A percentile compares a stretch with the other conserved stretches of the same genome.
Evolutionary conservation across 306 rosid species (phyloP).

Genomic region (Casuarina glauca): DNA sequence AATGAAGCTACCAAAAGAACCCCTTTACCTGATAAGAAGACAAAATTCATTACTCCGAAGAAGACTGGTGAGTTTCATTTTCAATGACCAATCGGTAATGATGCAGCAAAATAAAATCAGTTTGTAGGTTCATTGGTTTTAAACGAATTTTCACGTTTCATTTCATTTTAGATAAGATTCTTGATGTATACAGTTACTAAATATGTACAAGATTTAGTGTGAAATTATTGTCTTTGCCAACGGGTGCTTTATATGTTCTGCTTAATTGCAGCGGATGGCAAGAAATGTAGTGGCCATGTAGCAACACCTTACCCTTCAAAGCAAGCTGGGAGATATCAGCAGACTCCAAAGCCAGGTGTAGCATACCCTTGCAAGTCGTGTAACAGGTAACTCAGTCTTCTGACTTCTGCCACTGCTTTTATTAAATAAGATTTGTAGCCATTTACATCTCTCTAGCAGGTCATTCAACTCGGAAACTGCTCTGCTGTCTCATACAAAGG

Average conservation of each 20-base stretch:
- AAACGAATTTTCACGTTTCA: not conserved
- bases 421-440: not conserved
- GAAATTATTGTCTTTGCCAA: not conserved
- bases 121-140: not conserved
- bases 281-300: slow-evolving; percentile 41
- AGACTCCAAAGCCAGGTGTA: slow-evolving; percentile 43
- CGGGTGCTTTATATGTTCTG: not conserved
- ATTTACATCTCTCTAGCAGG: slow-evolving; percentile 34
- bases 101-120: not conserved
- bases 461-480: slow-evolving; percentile 61
- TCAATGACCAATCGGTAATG: not conserved
- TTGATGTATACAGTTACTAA: not conserved
- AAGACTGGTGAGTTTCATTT: slow-evolving; percentile 48
- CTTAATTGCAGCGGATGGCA: slow-evolving; percentile 35
- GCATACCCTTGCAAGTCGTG: slow-evolving; percentile 57
- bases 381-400: slow-evolving; percentile 40
- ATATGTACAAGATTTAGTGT: not conserved
- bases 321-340: slow-evolving; percentile 50
- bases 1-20: slow-evolving; percentile 42
- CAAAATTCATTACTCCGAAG: slow-evolving; percentile 63
- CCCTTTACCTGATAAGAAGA: slow-evolving; percentile 49
- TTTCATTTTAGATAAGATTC: not conserved
- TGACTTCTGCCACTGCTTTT: not conserved
- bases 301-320: slow-evolving; percentile 75
- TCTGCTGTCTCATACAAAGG: slow-evolving; percentile 60